A percentile compares a stretch with the other conserved stretches of the same genome.
phyloP scores from a whole-genome alignment of 1,284 basidiomycete species.

The Boletellus deceptivus region DNA sequence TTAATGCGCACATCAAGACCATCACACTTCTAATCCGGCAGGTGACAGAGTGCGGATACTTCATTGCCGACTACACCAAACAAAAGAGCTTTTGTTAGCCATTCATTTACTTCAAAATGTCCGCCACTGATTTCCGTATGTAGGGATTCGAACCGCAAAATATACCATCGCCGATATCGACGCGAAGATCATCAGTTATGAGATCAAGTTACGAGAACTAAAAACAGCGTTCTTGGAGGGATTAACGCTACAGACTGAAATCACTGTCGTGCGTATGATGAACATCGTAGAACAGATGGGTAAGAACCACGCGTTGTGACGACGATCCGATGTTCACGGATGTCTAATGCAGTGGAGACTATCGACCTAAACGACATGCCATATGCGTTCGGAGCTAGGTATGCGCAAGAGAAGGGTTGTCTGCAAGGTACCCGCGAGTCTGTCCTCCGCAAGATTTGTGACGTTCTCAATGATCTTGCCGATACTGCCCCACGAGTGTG shows the following conservation, averaged over 20 bases:
- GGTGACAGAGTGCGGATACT: slow-evolving; percentile 1
- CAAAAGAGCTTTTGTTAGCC: background rate
- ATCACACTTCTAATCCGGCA: slow-evolving; percentile 1
- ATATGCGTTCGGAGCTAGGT: background rate
- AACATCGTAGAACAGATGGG: background rate
- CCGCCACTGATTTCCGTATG: background rate
- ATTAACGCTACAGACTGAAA: background rate
- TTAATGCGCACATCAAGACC: background rate
- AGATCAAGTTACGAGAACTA: slow-evolving; percentile 2
- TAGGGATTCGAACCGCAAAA: slow-evolving; percentile 2
- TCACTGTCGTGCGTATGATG: background rate
- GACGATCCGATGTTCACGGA: background rate
- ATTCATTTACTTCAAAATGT: background rate
- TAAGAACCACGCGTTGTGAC: background rate
- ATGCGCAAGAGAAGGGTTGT: slow-evolving; percentile 3
- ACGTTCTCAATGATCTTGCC: too few species aligned
- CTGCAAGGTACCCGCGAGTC: slow-evolving; percentile 5
- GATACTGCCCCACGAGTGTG: too few species aligned
- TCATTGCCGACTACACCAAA: slow-evolving; percentile 1
- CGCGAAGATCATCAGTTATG: slow-evolving; percentile 1
- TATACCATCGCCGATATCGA: background rate
- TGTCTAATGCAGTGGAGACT: background rate
- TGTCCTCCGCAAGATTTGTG: background rate
- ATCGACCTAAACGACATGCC: slow-evolving; percentile 4
- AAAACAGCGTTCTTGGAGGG: slow-evolving; percentile 3